Evolutionary conservation across 331 rosid genomes (phyloP).

Genomic region (Pyrus hybrid): DNA sequence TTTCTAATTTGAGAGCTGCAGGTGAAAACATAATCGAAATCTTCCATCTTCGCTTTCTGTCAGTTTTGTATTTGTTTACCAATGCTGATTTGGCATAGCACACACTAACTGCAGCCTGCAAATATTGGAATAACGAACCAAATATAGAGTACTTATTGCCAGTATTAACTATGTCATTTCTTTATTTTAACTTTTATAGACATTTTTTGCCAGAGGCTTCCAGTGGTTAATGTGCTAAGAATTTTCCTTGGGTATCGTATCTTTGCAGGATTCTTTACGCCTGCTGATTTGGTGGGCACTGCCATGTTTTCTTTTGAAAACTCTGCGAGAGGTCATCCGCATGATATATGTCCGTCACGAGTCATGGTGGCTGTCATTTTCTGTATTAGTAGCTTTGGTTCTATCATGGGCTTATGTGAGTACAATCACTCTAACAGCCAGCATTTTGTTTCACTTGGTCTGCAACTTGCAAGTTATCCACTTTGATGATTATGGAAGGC

Average conservation of each 20-base stretch:
- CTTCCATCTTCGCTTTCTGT: neutral
- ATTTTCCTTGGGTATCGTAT: neutral
- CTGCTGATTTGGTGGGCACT: conserved; percentile 56
- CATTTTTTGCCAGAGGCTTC: neutral
- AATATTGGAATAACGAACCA: neutral
- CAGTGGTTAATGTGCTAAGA: neutral
- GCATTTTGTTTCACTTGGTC: conserved; percentile 73
- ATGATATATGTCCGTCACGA: conserved; percentile 26
- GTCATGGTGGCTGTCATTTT: conserved; percentile 49
- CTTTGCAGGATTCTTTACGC: conserved; percentile 43
- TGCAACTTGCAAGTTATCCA: conserved; percentile 82
- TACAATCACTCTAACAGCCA: conserved; percentile 62
- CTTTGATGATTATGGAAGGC: conserved; percentile 54
- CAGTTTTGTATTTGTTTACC: neutral
- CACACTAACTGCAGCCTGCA: neutral
- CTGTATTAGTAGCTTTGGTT: conserved; percentile 36
- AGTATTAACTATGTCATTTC: neutral
- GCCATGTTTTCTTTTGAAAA: conserved; percentile 54
- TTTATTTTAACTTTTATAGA: neutral
- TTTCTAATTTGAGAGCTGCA: neutral
- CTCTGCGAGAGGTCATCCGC: conserved; percentile 45
- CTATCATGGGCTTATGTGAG: conserved; percentile 73
- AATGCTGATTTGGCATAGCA: neutral
- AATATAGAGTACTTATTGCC: neutral
- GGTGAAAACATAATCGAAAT: neutral